These are phyloP conservation scores for Cydonia oblonga DNA, from an alignment of 331 rosid genomes.

Conservation along the genomic window DNA sequence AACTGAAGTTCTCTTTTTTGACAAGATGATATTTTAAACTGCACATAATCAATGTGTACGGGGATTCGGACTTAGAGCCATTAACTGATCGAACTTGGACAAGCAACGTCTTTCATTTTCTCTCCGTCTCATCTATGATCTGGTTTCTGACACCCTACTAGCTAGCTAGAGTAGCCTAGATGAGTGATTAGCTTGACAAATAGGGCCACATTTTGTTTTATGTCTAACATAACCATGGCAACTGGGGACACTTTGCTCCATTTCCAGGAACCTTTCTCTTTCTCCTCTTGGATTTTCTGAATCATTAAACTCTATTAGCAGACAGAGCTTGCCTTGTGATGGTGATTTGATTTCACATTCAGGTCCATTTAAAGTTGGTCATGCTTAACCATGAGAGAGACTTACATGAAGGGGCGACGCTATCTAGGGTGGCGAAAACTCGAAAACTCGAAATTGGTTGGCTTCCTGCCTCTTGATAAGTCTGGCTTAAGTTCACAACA, in stretches of 20 bases:
- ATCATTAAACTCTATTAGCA: not conserved
- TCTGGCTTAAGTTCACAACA: not conserved
- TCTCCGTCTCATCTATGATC: not conserved
- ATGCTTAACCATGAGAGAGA: not conserved
- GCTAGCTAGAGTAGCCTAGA: not conserved
- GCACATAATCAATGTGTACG: not conserved
- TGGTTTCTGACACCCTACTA: not conserved
- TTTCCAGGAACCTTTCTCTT: not conserved
- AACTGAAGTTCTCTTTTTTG: too few relatives aligned
- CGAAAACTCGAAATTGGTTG: not conserved
- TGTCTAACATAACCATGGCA: not conserved
- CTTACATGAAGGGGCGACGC: not conserved
- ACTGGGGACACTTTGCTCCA: conserved; percentile 29
- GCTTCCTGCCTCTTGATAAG: not conserved
- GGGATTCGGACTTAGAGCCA: not conserved
- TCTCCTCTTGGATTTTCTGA: not conserved
- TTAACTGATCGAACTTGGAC: not conserved
- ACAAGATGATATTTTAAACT: not conserved
- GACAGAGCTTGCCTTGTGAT: conserved; percentile 17
- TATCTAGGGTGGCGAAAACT: not conserved
- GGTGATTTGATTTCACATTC: not conserved
- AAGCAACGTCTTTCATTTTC: not conserved
- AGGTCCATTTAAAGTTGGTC: not conserved
- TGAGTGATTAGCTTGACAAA: not conserved
- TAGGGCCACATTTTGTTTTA: conserved; percentile 1